A percentile compares a stretch with the other conserved stretches of the same genome.
These are phyloP conservation scores for Exidia glandulosa DNA, from an alignment of 768 basidiomycete species.

Conservation along the genomic window DNA sequence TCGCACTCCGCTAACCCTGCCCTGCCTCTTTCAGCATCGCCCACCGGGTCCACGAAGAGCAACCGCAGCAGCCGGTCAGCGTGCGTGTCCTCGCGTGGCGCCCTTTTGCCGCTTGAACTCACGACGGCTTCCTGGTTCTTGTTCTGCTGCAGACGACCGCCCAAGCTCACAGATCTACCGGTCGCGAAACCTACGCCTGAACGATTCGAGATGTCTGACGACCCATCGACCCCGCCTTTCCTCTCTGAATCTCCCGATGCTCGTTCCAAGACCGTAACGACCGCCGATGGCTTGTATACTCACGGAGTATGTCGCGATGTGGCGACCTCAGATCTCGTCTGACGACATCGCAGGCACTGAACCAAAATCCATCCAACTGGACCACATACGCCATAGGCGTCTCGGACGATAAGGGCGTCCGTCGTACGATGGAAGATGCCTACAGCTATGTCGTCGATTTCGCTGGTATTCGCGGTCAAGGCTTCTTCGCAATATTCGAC, in stretches of 20 bases:
- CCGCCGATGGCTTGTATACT: slow-evolving; percentile 63
- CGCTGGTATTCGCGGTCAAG: slow-evolving; percentile 85
- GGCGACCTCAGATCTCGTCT: not conserved
- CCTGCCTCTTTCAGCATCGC: too few species aligned
- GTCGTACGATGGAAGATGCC: slow-evolving; percentile 94
- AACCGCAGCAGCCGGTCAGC: too few species aligned
- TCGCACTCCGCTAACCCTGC: too few species aligned
- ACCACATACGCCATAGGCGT: slow-evolving; percentile 61
- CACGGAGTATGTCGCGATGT: slow-evolving; percentile 49
- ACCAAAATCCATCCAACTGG: slow-evolving; percentile 61
- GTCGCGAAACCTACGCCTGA: too few species aligned
- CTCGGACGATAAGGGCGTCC: slow-evolving; percentile 77
- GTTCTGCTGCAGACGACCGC: too few species aligned
- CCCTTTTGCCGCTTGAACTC: too few species aligned
- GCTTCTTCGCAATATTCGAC: slow-evolving; percentile 97
- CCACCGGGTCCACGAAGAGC: too few species aligned
- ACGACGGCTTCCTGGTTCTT: too few species aligned
- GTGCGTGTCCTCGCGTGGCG: too few species aligned
- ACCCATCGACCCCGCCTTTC: not conserved
- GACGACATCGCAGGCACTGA: slow-evolving; percentile 40
- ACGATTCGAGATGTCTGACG: too few species aligned
- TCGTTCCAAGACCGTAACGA: slow-evolving; percentile 69
- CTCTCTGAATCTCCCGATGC: slow-evolving; percentile 40
- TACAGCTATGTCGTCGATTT: slow-evolving; percentile 96
- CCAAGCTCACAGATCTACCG: too few species aligned